These are phyloP conservation scores for Colletotrichum eremochloae DNA, from an alignment of 2,329 filamentous ascomycete genomes.

Conservation along the genomic window DNA sequence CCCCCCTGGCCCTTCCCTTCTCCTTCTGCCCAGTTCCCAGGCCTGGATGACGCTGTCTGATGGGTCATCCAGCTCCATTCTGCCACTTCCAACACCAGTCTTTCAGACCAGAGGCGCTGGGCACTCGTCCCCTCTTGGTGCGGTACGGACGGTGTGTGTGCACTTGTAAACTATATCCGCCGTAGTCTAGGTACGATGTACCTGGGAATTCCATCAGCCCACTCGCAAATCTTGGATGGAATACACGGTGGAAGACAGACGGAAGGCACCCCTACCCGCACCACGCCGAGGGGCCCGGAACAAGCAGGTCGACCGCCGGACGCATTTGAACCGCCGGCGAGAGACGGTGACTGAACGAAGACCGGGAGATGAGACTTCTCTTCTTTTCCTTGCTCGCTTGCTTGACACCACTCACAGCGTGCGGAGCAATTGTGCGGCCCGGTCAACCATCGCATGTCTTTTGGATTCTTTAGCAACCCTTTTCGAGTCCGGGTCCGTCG, in stretches of 20 bases:
- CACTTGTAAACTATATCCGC: too few species aligned
- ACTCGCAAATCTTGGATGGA: background rate
- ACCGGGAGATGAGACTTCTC: background rate
- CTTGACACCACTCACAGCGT: background rate
- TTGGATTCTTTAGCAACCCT: background rate
- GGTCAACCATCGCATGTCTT: background rate
- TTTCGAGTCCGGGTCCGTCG: slow-evolving; percentile 4
- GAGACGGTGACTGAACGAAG: slow-evolving; percentile 5
- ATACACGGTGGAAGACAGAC: background rate
- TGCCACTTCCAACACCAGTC: background rate
- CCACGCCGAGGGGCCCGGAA: slow-evolving; percentile 10
- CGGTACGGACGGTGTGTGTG: too few species aligned
- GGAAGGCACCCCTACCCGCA: background rate
- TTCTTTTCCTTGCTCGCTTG: background rate
- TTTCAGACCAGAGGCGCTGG: too few species aligned
- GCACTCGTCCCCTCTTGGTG: too few species aligned
- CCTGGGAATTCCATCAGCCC: too few species aligned
- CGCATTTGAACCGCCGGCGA: slow-evolving; percentile 3
- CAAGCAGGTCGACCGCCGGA: slow-evolving; percentile 2
- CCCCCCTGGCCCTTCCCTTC: background rate
- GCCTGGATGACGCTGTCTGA: slow-evolving; percentile 36
- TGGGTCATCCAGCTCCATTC: slow-evolving; percentile 32
- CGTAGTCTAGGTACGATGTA: too few species aligned
- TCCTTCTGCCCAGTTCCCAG: slow-evolving; percentile 20
- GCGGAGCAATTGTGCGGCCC: background rate